Percentiles rank a stretch among this genome's conserved stretches.
Evolutionary conservation across 345 rosid species (phyloP).

Genomic region (Gossypium ekmanianum): DNA sequence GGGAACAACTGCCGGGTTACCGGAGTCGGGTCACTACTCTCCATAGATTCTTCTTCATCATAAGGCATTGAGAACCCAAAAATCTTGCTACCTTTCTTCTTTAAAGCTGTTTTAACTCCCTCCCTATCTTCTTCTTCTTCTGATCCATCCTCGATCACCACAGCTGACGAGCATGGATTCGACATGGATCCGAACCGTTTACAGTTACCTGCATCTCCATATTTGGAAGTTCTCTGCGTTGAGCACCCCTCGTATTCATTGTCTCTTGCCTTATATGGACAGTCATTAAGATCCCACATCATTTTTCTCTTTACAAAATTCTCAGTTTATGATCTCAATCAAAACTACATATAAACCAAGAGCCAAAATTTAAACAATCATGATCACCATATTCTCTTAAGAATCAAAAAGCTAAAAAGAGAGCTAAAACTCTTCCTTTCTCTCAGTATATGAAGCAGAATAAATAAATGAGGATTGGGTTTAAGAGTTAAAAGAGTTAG

Average conservation of each 20-base stretch:
- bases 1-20: slow-evolving; percentile 91
- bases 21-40: slow-evolving; percentile 35
- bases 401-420: not conserved
- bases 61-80: slow-evolving; percentile 49
- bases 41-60: slow-evolving; percentile 25
- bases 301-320: slow-evolving; percentile 13
- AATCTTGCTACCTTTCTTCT: slow-evolving; percentile 41
- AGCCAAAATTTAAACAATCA: not conserved
- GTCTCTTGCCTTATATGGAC: slow-evolving; percentile 42
- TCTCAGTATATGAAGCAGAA: slow-evolving; percentile 2
- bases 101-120: slow-evolving; percentile 18
- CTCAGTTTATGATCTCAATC: not conserved
- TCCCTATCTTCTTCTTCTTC: slow-evolving; percentile 55
- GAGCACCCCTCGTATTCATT: slow-evolving; percentile 51
- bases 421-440: not conserved
- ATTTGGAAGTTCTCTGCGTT: slow-evolving; percentile 34
- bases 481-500: not conserved
- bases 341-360: not conserved
- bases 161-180: slow-evolving; percentile 79
- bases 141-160: slow-evolving; percentile 72
- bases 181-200: slow-evolving; percentile 72
- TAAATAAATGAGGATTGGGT: not conserved
- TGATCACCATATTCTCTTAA: slow-evolving; percentile 1
- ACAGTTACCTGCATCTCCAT: slow-evolving; percentile 49
- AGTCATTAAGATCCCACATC: slow-evolving; percentile 85